Evolutionary conservation across 371 early-diverging fungal genomes (phyloP).

Genomic region (Mortierella polycephala): DNA sequence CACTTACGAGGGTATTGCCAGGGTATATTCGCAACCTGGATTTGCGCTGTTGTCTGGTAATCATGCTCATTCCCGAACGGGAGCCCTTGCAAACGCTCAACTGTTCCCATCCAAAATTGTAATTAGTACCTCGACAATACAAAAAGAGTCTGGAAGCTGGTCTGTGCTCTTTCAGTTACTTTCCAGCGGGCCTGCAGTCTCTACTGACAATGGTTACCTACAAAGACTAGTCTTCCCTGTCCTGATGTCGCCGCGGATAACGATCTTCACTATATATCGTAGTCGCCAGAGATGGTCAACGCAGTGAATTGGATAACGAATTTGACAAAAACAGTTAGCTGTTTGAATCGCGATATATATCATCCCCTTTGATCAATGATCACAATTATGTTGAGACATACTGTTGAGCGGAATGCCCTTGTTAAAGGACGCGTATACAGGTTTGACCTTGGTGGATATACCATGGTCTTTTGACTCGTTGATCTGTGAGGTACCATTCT

Average conservation of each 20-base stretch:
- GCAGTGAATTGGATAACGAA: not conserved
- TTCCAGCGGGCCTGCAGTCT: not conserved
- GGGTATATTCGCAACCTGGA: conserved; percentile 75
- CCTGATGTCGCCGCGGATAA: conserved; percentile 73
- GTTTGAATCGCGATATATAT: too few relatives aligned
- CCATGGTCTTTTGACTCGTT: conserved; percentile 39
- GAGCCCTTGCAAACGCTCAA: conserved; percentile 68
- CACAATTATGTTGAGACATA: conserved; percentile 4
- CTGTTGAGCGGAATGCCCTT: conserved; percentile 52
- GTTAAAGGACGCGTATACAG: conserved; percentile 51
- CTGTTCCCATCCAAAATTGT: conserved; percentile 38
- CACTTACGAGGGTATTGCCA: conserved; percentile 71
- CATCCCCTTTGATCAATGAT: not conserved
- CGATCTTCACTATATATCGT: conserved; percentile 67
- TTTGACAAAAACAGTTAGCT: not conserved
- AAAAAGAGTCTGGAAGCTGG: conserved; percentile 3
- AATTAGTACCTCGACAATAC: not conserved
- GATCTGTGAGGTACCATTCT: conserved; percentile 13
- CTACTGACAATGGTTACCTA: conserved; percentile 46
- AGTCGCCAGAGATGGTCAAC: conserved; percentile 1
- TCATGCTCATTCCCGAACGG: conserved; percentile 56
- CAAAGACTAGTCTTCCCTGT: conserved; percentile 74
- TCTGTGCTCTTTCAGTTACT: conserved; percentile 11
- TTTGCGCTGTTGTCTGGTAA: conserved; percentile 69
- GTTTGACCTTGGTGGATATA: conserved; percentile 43